Percentiles rank a stretch among this genome's conserved stretches.
Conservation (phyloP, 139 green algal genomes). For the Nannochloris sp. region DNA sequence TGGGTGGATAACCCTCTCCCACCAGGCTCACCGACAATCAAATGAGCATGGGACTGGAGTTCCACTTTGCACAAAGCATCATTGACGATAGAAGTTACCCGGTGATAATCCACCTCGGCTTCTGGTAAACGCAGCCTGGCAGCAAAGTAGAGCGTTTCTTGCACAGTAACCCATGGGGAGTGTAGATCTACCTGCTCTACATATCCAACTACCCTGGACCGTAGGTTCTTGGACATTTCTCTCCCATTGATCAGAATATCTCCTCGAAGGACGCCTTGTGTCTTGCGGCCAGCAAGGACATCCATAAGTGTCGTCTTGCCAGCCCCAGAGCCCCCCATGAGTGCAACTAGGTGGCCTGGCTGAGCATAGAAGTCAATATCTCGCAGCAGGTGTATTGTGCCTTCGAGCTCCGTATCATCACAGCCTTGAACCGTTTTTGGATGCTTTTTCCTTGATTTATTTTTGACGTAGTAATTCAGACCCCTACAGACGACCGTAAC, state of each 20-base stretch:
- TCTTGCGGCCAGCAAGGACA: background rate
- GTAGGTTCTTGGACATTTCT: background rate
- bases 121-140: background rate
- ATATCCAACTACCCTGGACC: background rate
- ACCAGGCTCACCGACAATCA: background rate
- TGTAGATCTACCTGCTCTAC: background rate
- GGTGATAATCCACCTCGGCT: background rate
- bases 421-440: conserved; percentile 14
- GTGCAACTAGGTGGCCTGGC: background rate
- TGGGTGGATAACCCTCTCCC: background rate
- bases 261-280: background rate
- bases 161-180: background rate
- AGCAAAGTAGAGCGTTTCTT: background rate
- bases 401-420: conserved; percentile 24
- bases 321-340: background rate
- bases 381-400: conserved; percentile 40
- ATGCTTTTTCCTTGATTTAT: conserved; percentile 30
- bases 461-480: conserved; percentile 51
- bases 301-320: conserved; percentile 1
- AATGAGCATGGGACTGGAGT: background rate
- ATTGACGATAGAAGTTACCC: too few relatives aligned
- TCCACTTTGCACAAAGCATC: background rate
- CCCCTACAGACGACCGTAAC: conserved; percentile 52
- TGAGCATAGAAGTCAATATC: conserved; percentile 37
- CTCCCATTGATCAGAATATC: background rate